phyloP scores from a whole-genome alignment of 2,329 filamentous ascomycete species.

The Helotiales sp. region DNA sequence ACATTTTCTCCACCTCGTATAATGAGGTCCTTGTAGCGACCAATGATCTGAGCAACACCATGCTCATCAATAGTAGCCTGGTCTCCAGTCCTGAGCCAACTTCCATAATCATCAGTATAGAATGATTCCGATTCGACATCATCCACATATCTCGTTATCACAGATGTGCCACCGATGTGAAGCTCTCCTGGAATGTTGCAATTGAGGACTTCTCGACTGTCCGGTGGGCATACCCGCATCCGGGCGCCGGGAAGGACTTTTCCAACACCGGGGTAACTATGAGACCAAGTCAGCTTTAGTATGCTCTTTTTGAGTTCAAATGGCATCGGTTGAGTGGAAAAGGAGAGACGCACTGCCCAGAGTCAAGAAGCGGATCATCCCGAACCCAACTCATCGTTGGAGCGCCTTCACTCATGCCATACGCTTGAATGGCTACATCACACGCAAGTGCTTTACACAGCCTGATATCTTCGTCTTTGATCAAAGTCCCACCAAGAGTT shows the following conservation, averaged over 20 bases:
- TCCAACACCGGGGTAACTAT: conserved; percentile 12
- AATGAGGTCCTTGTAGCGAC: conserved; percentile 13
- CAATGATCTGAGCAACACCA: conserved; percentile 5
- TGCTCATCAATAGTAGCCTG: conserved; percentile 45
- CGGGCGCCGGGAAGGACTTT: conserved; percentile 9
- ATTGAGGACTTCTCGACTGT: conserved; percentile 59
- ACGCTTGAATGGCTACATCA: background rate
- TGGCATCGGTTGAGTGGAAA: background rate
- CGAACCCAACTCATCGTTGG: conserved; percentile 4
- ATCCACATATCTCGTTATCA: conserved; percentile 67
- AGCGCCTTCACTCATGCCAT: conserved; percentile 14
- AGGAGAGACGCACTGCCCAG: background rate
- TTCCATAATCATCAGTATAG: conserved; percentile 53
- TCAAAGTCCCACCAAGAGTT: conserved; percentile 9
- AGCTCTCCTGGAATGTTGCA: conserved; percentile 71
- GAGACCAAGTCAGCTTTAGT: too few species aligned
- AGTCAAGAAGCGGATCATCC: conserved; percentile 2
- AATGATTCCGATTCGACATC: conserved; percentile 47
- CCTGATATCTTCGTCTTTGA: conserved; percentile 8
- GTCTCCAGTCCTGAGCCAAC: conserved; percentile 71
- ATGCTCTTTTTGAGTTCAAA: background rate
- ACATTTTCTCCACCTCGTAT: conserved; percentile 18
- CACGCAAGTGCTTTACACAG: background rate
- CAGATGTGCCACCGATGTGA: conserved; percentile 75
- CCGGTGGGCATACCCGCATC: conserved; percentile 2